Base-by-base conservation (phyloP, 768 basidiomycete species). In the Mycena rebaudengoi region DNA sequence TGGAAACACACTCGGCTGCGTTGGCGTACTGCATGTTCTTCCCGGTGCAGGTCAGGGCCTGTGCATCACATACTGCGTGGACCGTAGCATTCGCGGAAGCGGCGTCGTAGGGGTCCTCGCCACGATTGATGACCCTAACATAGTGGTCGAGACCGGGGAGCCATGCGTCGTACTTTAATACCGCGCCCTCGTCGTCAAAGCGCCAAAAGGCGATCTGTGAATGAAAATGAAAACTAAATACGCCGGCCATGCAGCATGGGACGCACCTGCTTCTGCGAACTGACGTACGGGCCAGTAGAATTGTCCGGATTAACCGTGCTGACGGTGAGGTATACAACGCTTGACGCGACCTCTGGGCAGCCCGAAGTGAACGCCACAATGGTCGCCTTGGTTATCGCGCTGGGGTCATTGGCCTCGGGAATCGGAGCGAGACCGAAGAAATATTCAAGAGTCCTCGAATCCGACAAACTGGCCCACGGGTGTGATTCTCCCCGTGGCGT, bases 271-370 rank as follows among this genome's bases (percentile, higher is more conserved):
- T 62, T 62, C n/a, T 53, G 14, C 11, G 43, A 16, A 14, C 30
- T n/a, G 41, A 62, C 25, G n/a, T 53, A 45, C 29, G 41, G 37
- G 5, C 41, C 60, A 3, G 50, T 52, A 12, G 50, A 61, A 26
- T 51, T 51, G 20, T 61, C 50, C 21, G 20, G 48, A 20, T 51
- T 51, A 20, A 61, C 18, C 6, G 49, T 52, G 60, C 30, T 51
- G 49, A 45, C 13, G 11, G 12, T 50, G 16, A 61, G 60, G 30
- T 61, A 53, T 5, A 61, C 60, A 18, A 50, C 53, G 49, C 60
- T 61, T 4, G 60, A 49, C 20, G 60, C 60, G 20, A 61, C 60
- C 41, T 61, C 37, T 18, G 53, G 7, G 39, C 53, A 55, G 10
- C 58, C 58, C 4, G 58, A 60, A 5, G 49, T 49, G 21, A 60